phyloP scores from a whole-genome alignment of 768 basidiomycete species.

The Boletus insuetus region DNA sequence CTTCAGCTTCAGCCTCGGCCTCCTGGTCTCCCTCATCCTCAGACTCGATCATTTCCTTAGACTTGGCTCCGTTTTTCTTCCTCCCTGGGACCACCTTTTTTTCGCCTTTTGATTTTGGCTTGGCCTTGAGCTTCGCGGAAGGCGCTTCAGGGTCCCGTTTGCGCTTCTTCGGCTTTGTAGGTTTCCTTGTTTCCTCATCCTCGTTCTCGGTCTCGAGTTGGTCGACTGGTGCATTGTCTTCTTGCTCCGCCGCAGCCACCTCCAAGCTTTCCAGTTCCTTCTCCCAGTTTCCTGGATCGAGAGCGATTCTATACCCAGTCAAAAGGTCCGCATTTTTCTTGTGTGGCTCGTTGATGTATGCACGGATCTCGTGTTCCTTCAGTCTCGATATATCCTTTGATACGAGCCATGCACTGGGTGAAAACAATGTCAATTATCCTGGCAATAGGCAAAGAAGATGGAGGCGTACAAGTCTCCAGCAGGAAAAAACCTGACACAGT shows the following conservation, averaged over 20 bases:
- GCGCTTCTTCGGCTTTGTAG: constrained; percentile 49
- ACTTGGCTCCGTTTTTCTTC: constrained; percentile 60
- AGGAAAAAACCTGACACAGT: constrained; percentile 88
- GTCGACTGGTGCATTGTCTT: constrained; percentile 63
- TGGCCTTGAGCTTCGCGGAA: constrained; percentile 38
- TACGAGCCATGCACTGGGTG: constrained; percentile 75
- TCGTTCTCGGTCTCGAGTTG: constrained; percentile 56
- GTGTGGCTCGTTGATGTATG: constrained; percentile 73
- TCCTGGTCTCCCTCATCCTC: constrained; percentile 56
- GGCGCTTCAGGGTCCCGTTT: constrained; percentile 61
- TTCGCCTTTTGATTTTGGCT: constrained; percentile 46
- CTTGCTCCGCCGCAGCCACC: constrained; percentile 41
- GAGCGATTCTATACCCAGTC: constrained; percentile 71
- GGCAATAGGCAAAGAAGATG: constrained; percentile 11
- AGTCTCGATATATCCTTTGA: constrained; percentile 81
- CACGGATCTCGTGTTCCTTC: constrained; percentile 75
- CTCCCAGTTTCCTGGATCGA: constrained; percentile 71
- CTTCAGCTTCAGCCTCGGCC: constrained; percentile 46
- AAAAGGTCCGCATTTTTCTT: constrained; percentile 78
- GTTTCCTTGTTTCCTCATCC: constrained; percentile 50
- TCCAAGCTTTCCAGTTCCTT: constrained; percentile 38
- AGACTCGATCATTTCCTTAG: constrained; percentile 62
- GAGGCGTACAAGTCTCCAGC: constrained; percentile 84
- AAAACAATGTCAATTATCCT: constrained; percentile 7
- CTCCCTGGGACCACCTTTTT: constrained; percentile 32